These are phyloP conservation scores for Paraphoma sp. DNA, from an alignment of 2,329 filamentous ascomycete species.

Conservation along the genomic window DNA sequence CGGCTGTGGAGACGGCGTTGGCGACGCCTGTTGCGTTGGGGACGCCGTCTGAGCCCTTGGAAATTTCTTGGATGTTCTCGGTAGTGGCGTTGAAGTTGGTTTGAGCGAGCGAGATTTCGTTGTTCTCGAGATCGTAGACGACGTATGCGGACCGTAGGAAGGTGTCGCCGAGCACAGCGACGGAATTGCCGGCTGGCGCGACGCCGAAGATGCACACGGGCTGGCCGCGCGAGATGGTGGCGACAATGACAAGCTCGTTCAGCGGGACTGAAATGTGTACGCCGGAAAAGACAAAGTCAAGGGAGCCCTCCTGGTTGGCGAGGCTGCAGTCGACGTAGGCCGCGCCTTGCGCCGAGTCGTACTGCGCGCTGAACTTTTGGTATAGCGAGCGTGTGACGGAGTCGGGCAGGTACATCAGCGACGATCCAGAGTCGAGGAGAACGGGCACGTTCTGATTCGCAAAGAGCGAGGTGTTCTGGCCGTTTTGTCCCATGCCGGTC, in stretches of 20 bases:
- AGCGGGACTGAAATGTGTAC: slow-evolving; percentile 62
- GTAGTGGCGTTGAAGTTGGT: slow-evolving; percentile 65
- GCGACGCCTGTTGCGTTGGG: slow-evolving; percentile 61
- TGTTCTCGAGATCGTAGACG: slow-evolving; percentile 66
- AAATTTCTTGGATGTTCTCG: slow-evolving; percentile 61
- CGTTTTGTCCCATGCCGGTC: slow-evolving; percentile 54
- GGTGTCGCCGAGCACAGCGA: slow-evolving; percentile 65
- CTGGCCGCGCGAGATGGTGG: slow-evolving; percentile 50
- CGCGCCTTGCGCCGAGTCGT: slow-evolving; percentile 49
- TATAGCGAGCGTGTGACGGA: slow-evolving; percentile 59
- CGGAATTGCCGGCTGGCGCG: slow-evolving; percentile 55
- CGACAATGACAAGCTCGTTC: slow-evolving; percentile 63
- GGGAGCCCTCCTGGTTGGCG: slow-evolving; percentile 55
- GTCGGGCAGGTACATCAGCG: slow-evolving; percentile 72
- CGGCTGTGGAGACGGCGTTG: slow-evolving; percentile 57
- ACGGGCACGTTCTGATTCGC: slow-evolving; percentile 57
- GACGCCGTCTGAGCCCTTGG: slow-evolving; percentile 55
- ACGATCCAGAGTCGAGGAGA: slow-evolving; percentile 78
- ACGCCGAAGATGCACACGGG: slow-evolving; percentile 58
- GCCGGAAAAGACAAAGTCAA: slow-evolving; percentile 65
- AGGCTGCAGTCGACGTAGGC: slow-evolving; percentile 63
- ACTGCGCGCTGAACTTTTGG: slow-evolving; percentile 49
- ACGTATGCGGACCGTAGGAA: slow-evolving; percentile 69
- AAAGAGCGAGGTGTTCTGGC: slow-evolving; percentile 52
- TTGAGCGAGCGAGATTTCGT: slow-evolving; percentile 67